Evolutionary conservation across 2,329 filamentous ascomycete species (phyloP), one percentile per base, ranked within the genome.

Genomic region (Xylariales sp.): DNA sequence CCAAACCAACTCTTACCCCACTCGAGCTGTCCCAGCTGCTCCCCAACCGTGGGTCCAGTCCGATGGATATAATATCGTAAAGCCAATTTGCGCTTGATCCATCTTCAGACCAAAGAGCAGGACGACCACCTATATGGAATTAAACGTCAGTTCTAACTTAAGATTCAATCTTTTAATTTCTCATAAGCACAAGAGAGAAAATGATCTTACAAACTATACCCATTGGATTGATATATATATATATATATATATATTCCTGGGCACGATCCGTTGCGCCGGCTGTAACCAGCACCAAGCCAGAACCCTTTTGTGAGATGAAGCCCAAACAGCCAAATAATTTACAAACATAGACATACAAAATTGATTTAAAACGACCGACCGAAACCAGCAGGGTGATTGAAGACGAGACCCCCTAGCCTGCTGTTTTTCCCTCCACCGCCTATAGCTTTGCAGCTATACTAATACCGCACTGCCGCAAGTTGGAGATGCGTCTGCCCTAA

Each of bases 331-430:
- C 12, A 43, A 34, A 5, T 67, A 69, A 5, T 68, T 12, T 68
- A 70, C 68, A 70, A 12, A 4, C 48, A 10, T 65, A 63, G 39
- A 70, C 62, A 70, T 68, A 69, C 61, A 68, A 61, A 59, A 70
- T 45, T 23, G 43, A 36, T 59, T 28, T 23, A 23, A 23, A 63
- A 46, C 36, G 65, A 65, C 28, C 28, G 62, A 53, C 48, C 48
- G 6, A 28, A 43, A 45, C 49, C 2, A 55, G 32, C 18, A 64
- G 23, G n/a, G 14, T 18, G 10, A 10, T 56, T 28, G 23, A 60
- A 50, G 56, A 32, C 23, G 41, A 57, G 16, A 10, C 30, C 12
- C 23, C 23, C 3, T 49, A 5, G 3, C n/a, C 23, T 23, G 1
- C 39, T 12, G 8, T 52, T 41, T 9, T 41, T 8, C 18, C 18